A percentile compares a stretch with the other conserved stretches of the same genome.
Conservation (phyloP, 768 basidiomycete species). For the Termitomyces sp. region DNA sequence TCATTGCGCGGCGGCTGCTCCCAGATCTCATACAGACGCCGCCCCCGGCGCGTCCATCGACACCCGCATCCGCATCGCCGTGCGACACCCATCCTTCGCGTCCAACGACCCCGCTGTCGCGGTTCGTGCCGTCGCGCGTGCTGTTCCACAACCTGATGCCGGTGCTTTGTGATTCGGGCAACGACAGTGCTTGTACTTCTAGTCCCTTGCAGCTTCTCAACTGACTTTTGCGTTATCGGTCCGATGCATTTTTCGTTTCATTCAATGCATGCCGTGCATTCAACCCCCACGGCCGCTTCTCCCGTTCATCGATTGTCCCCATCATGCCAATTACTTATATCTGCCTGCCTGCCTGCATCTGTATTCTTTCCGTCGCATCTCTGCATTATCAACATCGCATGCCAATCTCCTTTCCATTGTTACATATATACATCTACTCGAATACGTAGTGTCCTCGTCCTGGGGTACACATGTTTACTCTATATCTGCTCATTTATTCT, state of each 20-base stretch:
- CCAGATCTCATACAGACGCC: constrained; percentile 29
- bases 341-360: not conserved
- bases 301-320: not conserved
- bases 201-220: constrained; percentile 11
- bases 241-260: not conserved
- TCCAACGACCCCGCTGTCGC: constrained; percentile 27
- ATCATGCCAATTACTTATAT: not conserved
- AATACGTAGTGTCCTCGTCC: not conserved
- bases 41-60: not conserved
- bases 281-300: not conserved
- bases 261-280: not conserved
- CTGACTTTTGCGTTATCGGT: not conserved
- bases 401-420: not conserved
- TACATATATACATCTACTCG: not conserved
- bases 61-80: not conserved
- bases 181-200: constrained; percentile 28
- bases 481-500: constrained; percentile 4
- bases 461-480: not conserved
- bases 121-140: constrained; percentile 43
- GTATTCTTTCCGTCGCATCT: not conserved
- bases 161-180: constrained; percentile 35
- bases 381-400: not conserved
- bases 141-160: constrained; percentile 63
- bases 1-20: constrained; percentile 51
- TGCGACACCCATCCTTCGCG: not conserved